Base-by-base conservation (phyloP, 2,329 filamentous ascomycete species). In the Aspergillus clavatus region DNA sequence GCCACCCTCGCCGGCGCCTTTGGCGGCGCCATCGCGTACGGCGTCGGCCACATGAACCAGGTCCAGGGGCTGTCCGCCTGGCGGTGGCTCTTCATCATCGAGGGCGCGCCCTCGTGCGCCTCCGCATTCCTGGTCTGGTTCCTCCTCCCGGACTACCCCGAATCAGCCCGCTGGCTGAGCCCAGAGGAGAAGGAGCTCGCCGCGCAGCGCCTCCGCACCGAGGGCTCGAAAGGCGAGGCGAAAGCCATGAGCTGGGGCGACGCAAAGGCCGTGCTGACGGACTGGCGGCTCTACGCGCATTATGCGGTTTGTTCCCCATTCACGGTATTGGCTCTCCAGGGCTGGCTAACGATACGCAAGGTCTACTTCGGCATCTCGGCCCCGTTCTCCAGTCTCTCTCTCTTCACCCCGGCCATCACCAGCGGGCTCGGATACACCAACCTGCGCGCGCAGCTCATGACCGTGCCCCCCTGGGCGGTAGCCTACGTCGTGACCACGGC, bases 331-430 rank as follows among this genome's bases (percentile, higher is more conserved):
- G n/a, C n/a, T n/a, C n/a, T n/a, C n/a, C n/a, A n/a, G n/a, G n/a
- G n/a, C n/a, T n/a, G n/a, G n/a, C n/a, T n/a, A n/a, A n/a, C n/a
- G n/a, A n/a, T n/a, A n/a, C n/a, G n/a, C n/a, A n/a, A 74, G 69
- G 61, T 76, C 5, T 77, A 77, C 51, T 77, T 77, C 44, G 72
- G 72, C 7, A 74, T 75, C 27, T 73, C 75, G 2, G 72, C 73
- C 2, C 78, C 79, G 0, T 81, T 83, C 54, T 78, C 78, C 2
- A 79, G 76, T 38, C 67, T 84, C 42, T 81, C 77, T 10, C 69
- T 66, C 70, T 86, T 74, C 62, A 75, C 84, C 0, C 84, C 84
- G 0, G 81, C 78, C 2, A 85, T 87, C 44, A 79, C 84, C 42
- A 73, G 74, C 4, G 80, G 80, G 0, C 59, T 79, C 1, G 74